Conservation (phyloP, 2,329 filamentous ascomycete genomes). For the Penicillium sp. region DNA sequence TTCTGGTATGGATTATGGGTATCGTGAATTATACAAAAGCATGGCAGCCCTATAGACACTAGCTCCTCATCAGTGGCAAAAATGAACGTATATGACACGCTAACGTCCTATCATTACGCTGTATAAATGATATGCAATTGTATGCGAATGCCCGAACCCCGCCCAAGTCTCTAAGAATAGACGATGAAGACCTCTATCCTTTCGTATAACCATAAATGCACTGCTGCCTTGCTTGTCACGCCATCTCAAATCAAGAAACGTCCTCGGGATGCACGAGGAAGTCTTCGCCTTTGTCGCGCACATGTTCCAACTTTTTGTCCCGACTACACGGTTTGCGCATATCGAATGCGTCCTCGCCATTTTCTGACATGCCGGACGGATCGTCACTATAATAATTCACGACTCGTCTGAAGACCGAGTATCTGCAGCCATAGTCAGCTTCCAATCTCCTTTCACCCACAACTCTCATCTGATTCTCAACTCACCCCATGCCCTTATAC, state of each 20-base stretch:
- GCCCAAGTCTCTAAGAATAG: neutral
- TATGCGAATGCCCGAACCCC: neutral
- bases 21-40: neutral
- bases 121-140: neutral
- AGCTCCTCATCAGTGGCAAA: neutral
- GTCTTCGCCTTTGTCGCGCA: slow-evolving; percentile 77
- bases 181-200: neutral
- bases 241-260: slow-evolving; percentile 59
- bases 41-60: neutral
- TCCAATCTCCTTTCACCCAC: neutral
- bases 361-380: slow-evolving; percentile 58
- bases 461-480: slow-evolving; percentile 2
- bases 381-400: slow-evolving; percentile 93
- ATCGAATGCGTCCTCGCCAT: slow-evolving; percentile 86
- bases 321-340: slow-evolving; percentile 91
- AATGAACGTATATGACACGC: neutral
- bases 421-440: slow-evolving; percentile 39
- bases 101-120: neutral
- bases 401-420: slow-evolving; percentile 85
- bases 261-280: slow-evolving; percentile 78
- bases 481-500: slow-evolving; percentile 83
- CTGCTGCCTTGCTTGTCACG: neutral
- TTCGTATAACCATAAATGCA: neutral
- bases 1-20: neutral
- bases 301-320: slow-evolving; percentile 73